Percentiles rank a stretch among this genome's conserved stretches.
phyloP scores from a whole-genome alignment of 2,329 filamentous ascomycete species.

The Ophidiomyces ophidiicola region DNA sequence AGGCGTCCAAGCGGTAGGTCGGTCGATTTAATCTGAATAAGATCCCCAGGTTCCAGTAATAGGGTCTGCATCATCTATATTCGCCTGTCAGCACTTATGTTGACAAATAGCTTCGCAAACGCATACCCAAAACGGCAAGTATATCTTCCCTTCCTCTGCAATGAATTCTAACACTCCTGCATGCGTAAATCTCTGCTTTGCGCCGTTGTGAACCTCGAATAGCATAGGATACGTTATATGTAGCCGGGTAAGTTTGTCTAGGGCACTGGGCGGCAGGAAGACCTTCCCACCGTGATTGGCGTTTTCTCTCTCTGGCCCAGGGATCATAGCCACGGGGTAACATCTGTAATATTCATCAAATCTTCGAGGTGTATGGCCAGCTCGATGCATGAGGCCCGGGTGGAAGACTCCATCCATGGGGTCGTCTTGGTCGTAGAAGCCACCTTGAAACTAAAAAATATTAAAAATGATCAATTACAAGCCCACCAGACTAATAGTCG shows the following conservation, averaged over 20 bases:
- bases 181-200: slow-evolving; percentile 68
- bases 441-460: slow-evolving; percentile 32
- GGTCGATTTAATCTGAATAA: slow-evolving; percentile 89
- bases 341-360: slow-evolving; percentile 99
- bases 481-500: no score
- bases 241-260: slow-evolving; percentile 90
- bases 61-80: slow-evolving; percentile 88
- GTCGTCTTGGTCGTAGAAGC: slow-evolving; percentile 44
- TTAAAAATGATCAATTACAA: no score
- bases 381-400: slow-evolving; percentile 38
- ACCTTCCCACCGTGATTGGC: slow-evolving; percentile 97
- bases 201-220: slow-evolving; percentile 88
- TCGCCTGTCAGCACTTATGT: slow-evolving; percentile 10
- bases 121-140: slow-evolving; percentile 83
- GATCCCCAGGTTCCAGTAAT: slow-evolving; percentile 76
- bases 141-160: slow-evolving; percentile 91
- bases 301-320: slow-evolving; percentile 73
- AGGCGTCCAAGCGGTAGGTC: slow-evolving; percentile 80
- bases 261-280: slow-evolving; percentile 85
- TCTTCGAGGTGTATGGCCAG: slow-evolving; percentile 47
- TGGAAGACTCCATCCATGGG: slow-evolving; percentile 43
- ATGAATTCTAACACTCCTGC: slow-evolving; percentile 95
- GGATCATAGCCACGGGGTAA: slow-evolving; percentile 90
- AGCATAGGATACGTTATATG: slow-evolving; percentile 97
- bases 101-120: slow-evolving; percentile 1